Evolutionary conservation across 805 yeast genomes (phyloP), one percentile per base, ranked within the genome.

Genomic region (Kodamaea jinghongensis): DNA sequence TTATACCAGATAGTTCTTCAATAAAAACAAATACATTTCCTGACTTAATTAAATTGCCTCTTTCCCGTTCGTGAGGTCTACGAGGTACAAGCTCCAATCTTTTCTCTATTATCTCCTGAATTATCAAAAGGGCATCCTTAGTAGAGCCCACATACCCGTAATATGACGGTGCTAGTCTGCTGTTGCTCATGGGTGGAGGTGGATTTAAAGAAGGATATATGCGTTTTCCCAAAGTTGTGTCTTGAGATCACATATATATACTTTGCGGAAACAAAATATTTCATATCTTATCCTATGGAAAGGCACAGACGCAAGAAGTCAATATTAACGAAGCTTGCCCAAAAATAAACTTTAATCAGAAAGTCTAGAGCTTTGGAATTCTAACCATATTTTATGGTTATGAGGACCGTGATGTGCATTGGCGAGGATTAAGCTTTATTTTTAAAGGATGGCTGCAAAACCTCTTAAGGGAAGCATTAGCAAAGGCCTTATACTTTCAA

Each of bases 21-120:
- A 83, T 76, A 54, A 90, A 89, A 1, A 91, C 87, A 61, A 90
- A 89, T 1, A 88, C 80, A 49, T 80, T 79, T 0, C 96, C 96
- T 7, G 88, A 80, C 39, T 71, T 65, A 25, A 90, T 87, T 36
- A 87, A 66, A 3, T 63, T 60, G 1, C 72, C 53, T 12, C 96
- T 70, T 61, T 89, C 96, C 15, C 78, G 67, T 52, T 87, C 96
- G 44, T 79, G 85, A 0, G 96, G 96, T 38, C 98, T 71, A 39
- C 96, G 75, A 11, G 81, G 75, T 1, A 87, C 85, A 9, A 80
- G 69, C 9, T 70, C 71, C 9, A 89, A 65, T 35, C 68, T 69
- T 17, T 81, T 79, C 38, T 78, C 75, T 17, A 87, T 56, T 7
- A 83, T 80, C n/a, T 87, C 90, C 55, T 90, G 96, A 34, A 90